These are phyloP conservation scores for Entomortierella beljakovae DNA, from an alignment of 192 early-diverging fungal genomes.

Conservation along the genomic window DNA sequence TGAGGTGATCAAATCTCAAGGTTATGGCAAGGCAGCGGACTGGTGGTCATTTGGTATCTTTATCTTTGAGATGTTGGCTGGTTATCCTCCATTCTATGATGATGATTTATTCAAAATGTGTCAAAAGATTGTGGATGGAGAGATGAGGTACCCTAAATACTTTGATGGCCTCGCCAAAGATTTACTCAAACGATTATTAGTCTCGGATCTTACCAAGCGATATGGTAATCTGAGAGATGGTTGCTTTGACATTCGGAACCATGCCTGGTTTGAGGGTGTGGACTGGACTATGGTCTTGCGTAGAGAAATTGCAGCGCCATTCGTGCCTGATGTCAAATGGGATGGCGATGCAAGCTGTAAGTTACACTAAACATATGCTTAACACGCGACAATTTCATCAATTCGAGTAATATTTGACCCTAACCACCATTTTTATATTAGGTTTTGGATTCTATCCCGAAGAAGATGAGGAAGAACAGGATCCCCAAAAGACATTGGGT, in stretches of 20 bases:
- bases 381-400: not conserved
- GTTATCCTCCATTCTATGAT: conserved; percentile 79
- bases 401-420: not conserved
- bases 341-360: conserved; percentile 66
- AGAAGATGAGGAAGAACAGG: conserved; percentile 19
- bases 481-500: not conserved
- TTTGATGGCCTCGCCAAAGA: conserved; percentile 82
- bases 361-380: not conserved
- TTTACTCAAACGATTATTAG: conserved; percentile 75
- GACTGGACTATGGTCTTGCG: conserved; percentile 69
- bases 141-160: conserved; percentile 76
- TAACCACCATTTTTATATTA: not conserved
- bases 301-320: conserved; percentile 65
- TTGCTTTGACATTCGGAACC: conserved; percentile 72
- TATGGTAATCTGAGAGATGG: conserved; percentile 83
- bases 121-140: conserved; percentile 78
- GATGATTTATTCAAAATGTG: conserved; percentile 80
- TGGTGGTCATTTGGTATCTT: conserved; percentile 75
- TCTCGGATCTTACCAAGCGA: conserved; percentile 79
- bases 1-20: conserved; percentile 78
- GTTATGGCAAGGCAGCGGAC: conserved; percentile 75
- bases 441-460: conserved; percentile 51
- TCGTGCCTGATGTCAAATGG: conserved; percentile 66
- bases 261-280: conserved; percentile 75
- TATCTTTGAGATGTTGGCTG: conserved; percentile 80